Conservation (phyloP, 1,284 basidiomycete species). For the Flammula alnicola region DNA sequence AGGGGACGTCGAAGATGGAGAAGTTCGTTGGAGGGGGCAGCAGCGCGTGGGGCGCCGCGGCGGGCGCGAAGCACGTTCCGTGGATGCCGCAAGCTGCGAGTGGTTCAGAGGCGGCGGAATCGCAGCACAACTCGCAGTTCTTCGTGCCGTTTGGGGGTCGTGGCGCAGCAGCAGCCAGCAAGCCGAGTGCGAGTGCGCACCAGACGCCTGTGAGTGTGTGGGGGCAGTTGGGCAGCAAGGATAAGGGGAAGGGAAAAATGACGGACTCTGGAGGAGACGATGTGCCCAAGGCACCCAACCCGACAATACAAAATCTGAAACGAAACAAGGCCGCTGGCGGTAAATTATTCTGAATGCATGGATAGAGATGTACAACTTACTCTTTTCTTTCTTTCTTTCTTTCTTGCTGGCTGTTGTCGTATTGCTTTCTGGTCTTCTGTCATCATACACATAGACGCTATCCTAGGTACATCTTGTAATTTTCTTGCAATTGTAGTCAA, state of each 20-base stretch:
- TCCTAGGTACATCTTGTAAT: conserved; percentile 6
- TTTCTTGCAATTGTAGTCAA: conserved; percentile 6
- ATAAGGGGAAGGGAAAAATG: conserved; percentile 18
- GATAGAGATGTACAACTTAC: too few relatives aligned
- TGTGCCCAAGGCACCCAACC: conserved; percentile 7
- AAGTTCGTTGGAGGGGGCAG: background rate
- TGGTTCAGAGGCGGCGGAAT: conserved; percentile 1
- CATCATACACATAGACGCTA: conserved; percentile 5
- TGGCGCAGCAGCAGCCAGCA: conserved; percentile 22
- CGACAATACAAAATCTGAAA: conserved; percentile 18
- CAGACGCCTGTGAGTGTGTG: conserved; percentile 7
- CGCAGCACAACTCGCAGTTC: background rate
- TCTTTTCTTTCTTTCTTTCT: conserved; percentile 5
- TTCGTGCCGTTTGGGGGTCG: conserved; percentile 1
- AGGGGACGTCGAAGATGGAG: conserved; percentile 14
- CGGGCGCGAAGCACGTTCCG: background rate
- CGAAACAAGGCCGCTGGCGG: conserved; percentile 20
- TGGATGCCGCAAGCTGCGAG: conserved; percentile 9
- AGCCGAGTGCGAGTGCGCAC: conserved; percentile 1
- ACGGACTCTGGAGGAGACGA: conserved; percentile 11
- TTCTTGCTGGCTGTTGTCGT: conserved; percentile 5
- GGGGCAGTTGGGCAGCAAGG: conserved; percentile 13
- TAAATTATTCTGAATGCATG: conserved; percentile 14
- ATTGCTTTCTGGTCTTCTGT: conserved; percentile 6
- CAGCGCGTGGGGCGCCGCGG: conserved; percentile 6